Evolutionary conservation across 139 green algal genomes (phyloP), one percentile per base, ranked within the genome.

Genomic region (Chloropicon primus): DNA sequence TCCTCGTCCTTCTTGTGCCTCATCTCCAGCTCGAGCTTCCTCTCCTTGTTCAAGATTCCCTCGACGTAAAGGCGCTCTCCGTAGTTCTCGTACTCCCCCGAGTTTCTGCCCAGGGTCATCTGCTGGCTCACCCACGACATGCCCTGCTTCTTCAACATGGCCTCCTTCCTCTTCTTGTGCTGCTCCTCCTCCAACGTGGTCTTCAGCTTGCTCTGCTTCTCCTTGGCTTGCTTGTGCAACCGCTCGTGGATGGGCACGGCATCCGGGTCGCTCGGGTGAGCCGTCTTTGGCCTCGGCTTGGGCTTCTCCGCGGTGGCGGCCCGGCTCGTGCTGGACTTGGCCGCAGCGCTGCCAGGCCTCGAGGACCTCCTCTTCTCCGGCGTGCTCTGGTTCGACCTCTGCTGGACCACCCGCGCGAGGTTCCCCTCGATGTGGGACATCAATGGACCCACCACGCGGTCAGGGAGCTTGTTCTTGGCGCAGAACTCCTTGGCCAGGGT

Each of bases 41-140:
- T 23, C 29, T 23, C 41, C 79, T 82, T 23, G 76, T 92, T 87
- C 73, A 89, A 21, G 21, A 76, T 54, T 3, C 90, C 89, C 82
- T 95, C 90, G 72, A 88, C 86, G 75, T 95, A 95, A 71, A 95
- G 83, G 80, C 92, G 90, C 84, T 94, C 88, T 22, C 89, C 89
- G 71, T 94, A 94, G 78, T 92, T 93, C 23, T 82, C 79, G 82
- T 89, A 94, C 0, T 77, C 77, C 3, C 84, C 88, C 10, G 74
- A 27, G 71, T 53, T 89, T 1, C 91, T 72, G 21, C 86, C 82
- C 5, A 78, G 75, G 77, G 89, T 91, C 83, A 95, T 89, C 76
- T 90, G 80, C 54, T 80, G 74, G 77, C 85, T 91, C 54, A 89
- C 87, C 80, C 84, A 90, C 22, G 80, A 87, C 53, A 93, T 91